Conservation (phyloP, 2,329 filamentous ascomycete species). For the Ophiocordyceps unilateralis region DNA sequence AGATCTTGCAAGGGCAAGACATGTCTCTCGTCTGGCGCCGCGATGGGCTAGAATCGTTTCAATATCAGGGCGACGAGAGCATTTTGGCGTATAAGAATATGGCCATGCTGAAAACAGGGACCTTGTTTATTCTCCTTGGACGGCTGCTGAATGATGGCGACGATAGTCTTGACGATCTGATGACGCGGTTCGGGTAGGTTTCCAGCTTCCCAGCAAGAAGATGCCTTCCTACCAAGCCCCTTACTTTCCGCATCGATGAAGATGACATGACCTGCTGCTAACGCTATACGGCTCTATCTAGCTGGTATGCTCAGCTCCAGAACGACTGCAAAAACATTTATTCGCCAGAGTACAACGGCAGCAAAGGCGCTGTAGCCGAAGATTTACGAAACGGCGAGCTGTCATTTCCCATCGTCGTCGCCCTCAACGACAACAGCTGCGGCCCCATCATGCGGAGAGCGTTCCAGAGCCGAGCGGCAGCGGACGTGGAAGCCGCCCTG, state of each 20-base stretch:
- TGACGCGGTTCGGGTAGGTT: conserved; percentile 4
- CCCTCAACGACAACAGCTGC: conserved; percentile 2
- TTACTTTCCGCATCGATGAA: too few species aligned
- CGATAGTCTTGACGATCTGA: conserved; percentile 2
- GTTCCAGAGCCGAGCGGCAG: conserved; percentile 1
- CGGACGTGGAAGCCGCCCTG: conserved; percentile 3
- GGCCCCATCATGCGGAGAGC: conserved; percentile 1
- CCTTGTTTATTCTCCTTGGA: conserved; percentile 4
- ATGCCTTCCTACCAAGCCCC: too few species aligned
- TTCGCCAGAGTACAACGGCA: conserved; percentile 4
- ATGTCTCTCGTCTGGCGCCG: conserved; percentile 5
- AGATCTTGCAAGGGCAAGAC: conserved; percentile 5
- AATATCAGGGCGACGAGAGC: conserved; percentile 1
- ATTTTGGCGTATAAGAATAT: conserved; percentile 4
- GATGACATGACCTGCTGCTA: background rate
- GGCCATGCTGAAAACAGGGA: conserved; percentile 5
- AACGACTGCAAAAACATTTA: conserved; percentile 7
- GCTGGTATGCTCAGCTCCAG: conserved; percentile 5
- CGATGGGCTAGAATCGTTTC: conserved; percentile 3
- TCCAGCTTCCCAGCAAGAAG: too few species aligned
- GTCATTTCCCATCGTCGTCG: conserved; percentile 4
- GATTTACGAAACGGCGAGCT: conserved; percentile 5
- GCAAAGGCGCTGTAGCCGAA: conserved; percentile 5
- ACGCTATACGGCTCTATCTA: background rate
- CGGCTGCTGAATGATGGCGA: conserved; percentile 4